A percentile compares a stretch with the other conserved stretches of the same genome.
These are phyloP conservation scores for Cordyceps militaris DNA, from an alignment of 2,329 filamentous ascomycete species.

Conservation along the genomic window DNA sequence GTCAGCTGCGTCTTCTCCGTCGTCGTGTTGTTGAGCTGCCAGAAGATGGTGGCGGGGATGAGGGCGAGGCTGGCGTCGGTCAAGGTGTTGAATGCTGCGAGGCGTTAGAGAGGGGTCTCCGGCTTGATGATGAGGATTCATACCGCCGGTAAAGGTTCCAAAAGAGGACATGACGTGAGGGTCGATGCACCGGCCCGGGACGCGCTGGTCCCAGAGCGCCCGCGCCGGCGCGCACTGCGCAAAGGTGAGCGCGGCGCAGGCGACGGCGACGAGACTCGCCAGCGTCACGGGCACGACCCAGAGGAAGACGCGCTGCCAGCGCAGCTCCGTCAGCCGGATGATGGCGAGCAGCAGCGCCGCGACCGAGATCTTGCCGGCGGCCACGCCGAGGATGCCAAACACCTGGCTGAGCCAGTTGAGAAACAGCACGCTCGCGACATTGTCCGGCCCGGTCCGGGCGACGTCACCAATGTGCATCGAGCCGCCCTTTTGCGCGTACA, in stretches of 20 bases:
- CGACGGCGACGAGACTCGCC: conserved; percentile 15
- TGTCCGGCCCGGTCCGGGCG: conserved; percentile 15
- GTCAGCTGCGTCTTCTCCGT: conserved; percentile 69
- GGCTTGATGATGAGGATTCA: neutral
- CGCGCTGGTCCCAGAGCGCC: conserved; percentile 17
- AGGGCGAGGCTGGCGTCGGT: conserved; percentile 19
- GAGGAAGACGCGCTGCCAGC: conserved; percentile 18
- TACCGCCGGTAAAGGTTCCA: conserved; percentile 18
- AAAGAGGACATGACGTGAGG: conserved; percentile 17
- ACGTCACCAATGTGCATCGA: conserved; percentile 16
- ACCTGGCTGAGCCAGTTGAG: conserved; percentile 19
- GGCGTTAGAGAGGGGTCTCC: neutral
- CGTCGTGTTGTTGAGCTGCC: conserved; percentile 70
- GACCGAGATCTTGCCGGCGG: conserved; percentile 18
- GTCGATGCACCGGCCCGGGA: conserved; percentile 16
- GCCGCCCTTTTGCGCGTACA: conserved; percentile 17
- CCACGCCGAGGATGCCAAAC: conserved; percentile 18
- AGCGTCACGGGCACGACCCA: conserved; percentile 18
- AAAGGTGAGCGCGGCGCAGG: conserved; percentile 18
- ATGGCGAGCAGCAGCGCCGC: conserved; percentile 18
- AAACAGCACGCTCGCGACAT: conserved; percentile 17
- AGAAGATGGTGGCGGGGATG: conserved; percentile 31
- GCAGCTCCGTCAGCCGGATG: conserved; percentile 16
- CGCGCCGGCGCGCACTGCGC: conserved; percentile 18
- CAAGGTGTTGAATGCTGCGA: conserved; percentile 19